Percentiles rank a stretch among this genome's conserved stretches.
These are phyloP conservation scores for Citrullus amarus DNA, from an alignment of 306 rosid genomes.

Conservation along the genomic window DNA sequence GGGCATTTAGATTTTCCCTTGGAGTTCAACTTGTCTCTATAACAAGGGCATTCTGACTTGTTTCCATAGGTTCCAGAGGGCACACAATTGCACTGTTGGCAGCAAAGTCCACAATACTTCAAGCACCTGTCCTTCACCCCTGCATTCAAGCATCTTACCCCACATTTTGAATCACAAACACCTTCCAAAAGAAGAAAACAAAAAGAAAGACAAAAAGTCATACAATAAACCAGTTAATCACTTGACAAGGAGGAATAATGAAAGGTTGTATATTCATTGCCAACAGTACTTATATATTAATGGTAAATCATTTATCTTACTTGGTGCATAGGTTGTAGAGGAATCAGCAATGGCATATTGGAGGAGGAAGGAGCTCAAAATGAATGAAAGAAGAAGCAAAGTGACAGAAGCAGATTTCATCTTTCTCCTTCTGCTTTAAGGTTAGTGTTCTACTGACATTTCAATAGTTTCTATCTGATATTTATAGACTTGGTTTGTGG, in stretches of 20 bases:
- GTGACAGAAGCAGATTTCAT: neutral
- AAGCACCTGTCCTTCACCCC: conserved; percentile 17
- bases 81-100: conserved; percentile 18
- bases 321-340: conserved; percentile 2
- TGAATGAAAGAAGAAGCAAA: conserved; percentile 3
- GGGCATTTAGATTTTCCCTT: conserved; percentile 26
- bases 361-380: conserved; percentile 10
- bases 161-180: conserved; percentile 15
- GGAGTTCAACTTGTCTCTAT: conserved; percentile 25
- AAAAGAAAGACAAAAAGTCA: neutral
- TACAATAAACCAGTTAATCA: neutral
- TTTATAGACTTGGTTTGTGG: neutral
- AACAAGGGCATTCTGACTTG: conserved; percentile 28
- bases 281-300: neutral
- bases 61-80: conserved; percentile 26
- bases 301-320: neutral
- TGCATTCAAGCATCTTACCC: conserved; percentile 18
- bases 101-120: conserved; percentile 25
- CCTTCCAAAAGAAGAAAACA: neutral
- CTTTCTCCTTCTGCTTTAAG: neutral
- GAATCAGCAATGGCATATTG: conserved; percentile 5
- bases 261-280: neutral
- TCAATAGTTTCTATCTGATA: neutral
- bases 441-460: neutral
- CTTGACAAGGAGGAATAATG: neutral